Base-by-base conservation (phyloP, 495 filamentous ascomycete species). In the Neurospora tetraspora region DNA sequence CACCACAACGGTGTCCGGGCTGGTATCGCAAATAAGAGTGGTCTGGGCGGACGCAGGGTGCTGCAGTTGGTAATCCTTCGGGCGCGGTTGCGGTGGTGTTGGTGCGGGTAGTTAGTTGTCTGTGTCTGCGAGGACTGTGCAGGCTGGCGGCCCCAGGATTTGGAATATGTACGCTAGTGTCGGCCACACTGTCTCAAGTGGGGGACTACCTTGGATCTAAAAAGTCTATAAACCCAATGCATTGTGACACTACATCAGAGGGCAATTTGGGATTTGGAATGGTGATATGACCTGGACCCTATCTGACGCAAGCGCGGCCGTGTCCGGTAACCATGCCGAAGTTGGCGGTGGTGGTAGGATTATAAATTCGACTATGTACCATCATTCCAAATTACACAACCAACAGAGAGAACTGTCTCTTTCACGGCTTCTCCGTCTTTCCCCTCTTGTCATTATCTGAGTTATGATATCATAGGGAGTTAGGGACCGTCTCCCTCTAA, bases 61-160 rank as follows among this genome's bases (percentile, higher is more conserved):
- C 27, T 61, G 47, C 27, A 4, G 53, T 65, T 65, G 53, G 53
- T 65, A 65, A 65, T 65, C 53, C 53, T 65, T 34, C 12, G 12
- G 53, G 53, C 12, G 27, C 27, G 27, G 12, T 61, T 61, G 53
- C 14, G 53, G 53, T 12, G 42, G 39, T 72, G 74, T 37, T 73
- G 72, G 75, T 74, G 78, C 74, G 73, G 70, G 74, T 71, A 72
- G 73, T 40, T 39, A 27, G 23, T 69, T 71, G 23, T 65, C 37
- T 71, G 59, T 71, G 18, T 61, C 53, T 61, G 14, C 27, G 53
- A 61, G 53, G 53, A 65, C 53, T 65, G 53, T 61, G 53, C 53
- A 61, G 53, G 27, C 27, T 65, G 53, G 53, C 27, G 53, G 27
- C 53, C 53, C 53, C 53, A 65, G 53, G 53, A 65, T 65, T 65